Evolutionary conservation across 179 eudicot genomes (phyloP).

Genomic region (Vitellaria paradoxa): DNA sequence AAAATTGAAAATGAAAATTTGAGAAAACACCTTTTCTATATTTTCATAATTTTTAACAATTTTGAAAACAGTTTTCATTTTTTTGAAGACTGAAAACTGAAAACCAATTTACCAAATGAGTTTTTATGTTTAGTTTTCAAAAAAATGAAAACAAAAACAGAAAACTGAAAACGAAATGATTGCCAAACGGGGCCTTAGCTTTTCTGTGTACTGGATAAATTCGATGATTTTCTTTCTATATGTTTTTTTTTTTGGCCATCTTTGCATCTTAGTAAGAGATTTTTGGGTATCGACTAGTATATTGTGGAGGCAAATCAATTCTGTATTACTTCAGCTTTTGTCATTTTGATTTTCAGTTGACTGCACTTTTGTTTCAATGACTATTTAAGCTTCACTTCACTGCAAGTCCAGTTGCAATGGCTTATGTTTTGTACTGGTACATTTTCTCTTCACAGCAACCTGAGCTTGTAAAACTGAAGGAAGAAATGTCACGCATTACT

Average conservation of each 20-base stretch:
- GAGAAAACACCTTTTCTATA: too few relatives aligned
- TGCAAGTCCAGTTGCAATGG: not conserved
- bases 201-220: not conserved
- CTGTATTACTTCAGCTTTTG: not conserved
- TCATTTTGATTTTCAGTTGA: not conserved
- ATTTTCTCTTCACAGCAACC: slow-evolving; percentile 65
- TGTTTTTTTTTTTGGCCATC: not conserved
- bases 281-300: not conserved
- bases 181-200: too few relatives aligned
- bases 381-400: not conserved
- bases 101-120: too few relatives aligned
- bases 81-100: too few relatives aligned
- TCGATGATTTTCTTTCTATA: not conserved
- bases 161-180: too few relatives aligned
- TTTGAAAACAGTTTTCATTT: too few relatives aligned
- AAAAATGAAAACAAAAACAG: too few relatives aligned
- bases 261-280: not conserved
- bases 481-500: slow-evolving; percentile 63
- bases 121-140: too few relatives aligned
- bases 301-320: slow-evolving; percentile 5
- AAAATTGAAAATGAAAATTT: too few relatives aligned
- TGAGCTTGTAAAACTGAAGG: slow-evolving; percentile 73
- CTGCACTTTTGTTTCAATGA: not conserved
- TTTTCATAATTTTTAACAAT: too few relatives aligned
- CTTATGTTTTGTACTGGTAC: slow-evolving; percentile 8